Percentiles rank a stretch among this genome's conserved stretches.
Conservation (phyloP, 345 rosid species). For the rapeseed (Brassica napus) region DNA sequence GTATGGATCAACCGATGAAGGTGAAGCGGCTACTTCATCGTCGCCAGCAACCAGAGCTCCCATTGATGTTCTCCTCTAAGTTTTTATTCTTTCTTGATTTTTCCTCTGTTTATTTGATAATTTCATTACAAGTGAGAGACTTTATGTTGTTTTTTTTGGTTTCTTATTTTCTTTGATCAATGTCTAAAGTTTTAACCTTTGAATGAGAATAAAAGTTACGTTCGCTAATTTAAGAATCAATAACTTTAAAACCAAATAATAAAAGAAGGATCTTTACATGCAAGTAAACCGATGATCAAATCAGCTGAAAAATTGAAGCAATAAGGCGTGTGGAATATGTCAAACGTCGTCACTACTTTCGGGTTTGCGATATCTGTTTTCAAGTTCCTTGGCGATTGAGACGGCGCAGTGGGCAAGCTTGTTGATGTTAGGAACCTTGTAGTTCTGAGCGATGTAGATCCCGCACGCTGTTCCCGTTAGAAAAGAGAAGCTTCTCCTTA, state of each 20-base stretch:
- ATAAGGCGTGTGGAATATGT: neutral
- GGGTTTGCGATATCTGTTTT: conserved; percentile 75
- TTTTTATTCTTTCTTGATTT: neutral
- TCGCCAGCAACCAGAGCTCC: conserved; percentile 33
- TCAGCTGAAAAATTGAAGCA: neutral
- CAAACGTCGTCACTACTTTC: conserved; percentile 47
- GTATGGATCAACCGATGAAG: conserved; percentile 43
- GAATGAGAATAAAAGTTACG: conserved; percentile 17
- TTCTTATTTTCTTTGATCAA: neutral
- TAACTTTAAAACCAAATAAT: neutral
- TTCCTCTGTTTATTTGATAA: neutral
- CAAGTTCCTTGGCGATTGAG: conserved; percentile 55
- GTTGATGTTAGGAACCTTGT: conserved; percentile 81
- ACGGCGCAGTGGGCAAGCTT: conserved; percentile 49
- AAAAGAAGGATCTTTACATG: neutral
- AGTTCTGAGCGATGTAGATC: conserved; percentile 84
- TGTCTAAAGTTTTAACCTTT: conserved; percentile 3
- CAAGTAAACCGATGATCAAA: neutral
- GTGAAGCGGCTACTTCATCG: conserved; percentile 7
- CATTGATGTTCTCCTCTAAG: conserved; percentile 34
- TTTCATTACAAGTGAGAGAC: conserved; percentile 5
- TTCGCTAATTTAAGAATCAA: neutral
- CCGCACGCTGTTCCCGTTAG: conserved; percentile 64
- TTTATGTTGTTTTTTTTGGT: neutral
- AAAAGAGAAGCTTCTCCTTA: conserved; percentile 65